phyloP scores from a whole-genome alignment of 306 rosid genomes.

The Neltuma alba region DNA sequence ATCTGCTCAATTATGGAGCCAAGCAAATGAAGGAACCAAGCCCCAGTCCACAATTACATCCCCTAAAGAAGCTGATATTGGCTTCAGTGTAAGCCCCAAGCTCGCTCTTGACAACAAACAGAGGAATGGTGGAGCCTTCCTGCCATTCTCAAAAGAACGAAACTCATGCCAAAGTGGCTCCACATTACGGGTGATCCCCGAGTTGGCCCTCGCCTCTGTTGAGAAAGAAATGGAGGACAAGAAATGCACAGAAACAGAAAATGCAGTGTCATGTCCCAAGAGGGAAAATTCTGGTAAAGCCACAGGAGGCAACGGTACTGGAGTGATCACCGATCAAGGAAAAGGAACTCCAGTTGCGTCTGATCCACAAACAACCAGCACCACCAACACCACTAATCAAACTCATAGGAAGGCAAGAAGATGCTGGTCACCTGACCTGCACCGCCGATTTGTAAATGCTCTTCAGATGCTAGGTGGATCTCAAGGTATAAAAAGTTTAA shows the following conservation, averaged over 20 bases:
- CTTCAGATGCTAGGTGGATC: constrained; percentile 99
- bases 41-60: constrained; percentile 46
- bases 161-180: constrained; percentile 35
- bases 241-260: constrained; percentile 45
- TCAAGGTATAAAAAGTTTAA: constrained; percentile 62
- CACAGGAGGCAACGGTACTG: constrained; percentile 25
- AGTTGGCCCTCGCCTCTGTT: constrained; percentile 66
- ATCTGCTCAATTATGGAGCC: constrained; percentile 97
- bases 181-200: constrained; percentile 59
- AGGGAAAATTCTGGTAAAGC: constrained; percentile 42
- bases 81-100: constrained; percentile 69
- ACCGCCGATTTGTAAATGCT: constrained; percentile 92
- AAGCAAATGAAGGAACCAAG: constrained; percentile 64
- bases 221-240: constrained; percentile 53
- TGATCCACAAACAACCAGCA: constrained; percentile 46
- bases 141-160: constrained; percentile 83
- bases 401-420: constrained; percentile 94
- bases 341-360: constrained; percentile 51
- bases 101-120: constrained; percentile 59
- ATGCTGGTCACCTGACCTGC: constrained; percentile 99
- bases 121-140: constrained; percentile 85
- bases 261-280: constrained; percentile 41
- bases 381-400: constrained; percentile 42
- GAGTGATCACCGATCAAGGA: constrained; percentile 47
- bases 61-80: constrained; percentile 50